Evolutionary conservation across 257 asterid species (phyloP).

Genomic region (Knoxia roxburghii): DNA sequence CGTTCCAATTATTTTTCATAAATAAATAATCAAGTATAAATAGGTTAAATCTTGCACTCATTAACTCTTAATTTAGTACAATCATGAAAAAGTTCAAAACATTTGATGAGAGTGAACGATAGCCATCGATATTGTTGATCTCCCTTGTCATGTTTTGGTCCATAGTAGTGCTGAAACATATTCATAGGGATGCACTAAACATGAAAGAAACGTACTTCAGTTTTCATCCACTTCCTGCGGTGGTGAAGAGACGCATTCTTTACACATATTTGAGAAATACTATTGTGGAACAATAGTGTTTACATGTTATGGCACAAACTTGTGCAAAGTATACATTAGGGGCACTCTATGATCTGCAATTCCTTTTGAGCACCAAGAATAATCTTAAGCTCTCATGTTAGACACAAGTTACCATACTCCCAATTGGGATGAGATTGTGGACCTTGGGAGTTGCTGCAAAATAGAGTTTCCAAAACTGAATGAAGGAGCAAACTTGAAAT

Average conservation of each 20-base stretch:
- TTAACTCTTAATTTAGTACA: neutral
- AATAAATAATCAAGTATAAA: no score
- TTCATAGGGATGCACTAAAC: no score
- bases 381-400: neutral
- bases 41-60: neutral
- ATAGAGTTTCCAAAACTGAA: no score
- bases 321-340: neutral
- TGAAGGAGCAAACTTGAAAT: neutral
- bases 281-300: no score
- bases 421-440: neutral
- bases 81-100: neutral
- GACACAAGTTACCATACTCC: no score
- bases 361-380: neutral
- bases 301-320: neutral
- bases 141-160: no score
- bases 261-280: no score
- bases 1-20: neutral
- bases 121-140: neutral
- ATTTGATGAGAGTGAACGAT: neutral
- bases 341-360: neutral
- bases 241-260: no score
- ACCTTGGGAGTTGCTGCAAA: neutral
- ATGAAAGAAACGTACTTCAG: no score
- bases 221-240: no score
- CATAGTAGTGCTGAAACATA: neutral